Percentiles rank a stretch among this genome's conserved stretches.
Conservation (phyloP, 371 early-diverging fungal genomes). For the Rhizopus delemar region DNA sequence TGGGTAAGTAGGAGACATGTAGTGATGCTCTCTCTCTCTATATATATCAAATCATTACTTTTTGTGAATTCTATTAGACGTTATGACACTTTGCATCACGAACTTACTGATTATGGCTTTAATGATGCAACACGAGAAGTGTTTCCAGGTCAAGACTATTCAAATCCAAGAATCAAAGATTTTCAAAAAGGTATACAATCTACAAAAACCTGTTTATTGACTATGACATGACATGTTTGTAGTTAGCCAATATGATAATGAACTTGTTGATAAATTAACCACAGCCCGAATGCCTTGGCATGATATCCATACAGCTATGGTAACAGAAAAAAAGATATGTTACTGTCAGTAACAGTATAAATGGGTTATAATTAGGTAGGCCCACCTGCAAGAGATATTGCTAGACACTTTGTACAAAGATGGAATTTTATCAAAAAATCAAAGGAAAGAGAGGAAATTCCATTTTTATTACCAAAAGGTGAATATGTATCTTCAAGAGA, state of each 20-base stretch:
- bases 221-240: background rate
- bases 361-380: conserved; percentile 48
- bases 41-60: background rate
- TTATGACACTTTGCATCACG: conserved; percentile 80
- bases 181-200: conserved; percentile 66
- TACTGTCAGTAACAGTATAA: background rate
- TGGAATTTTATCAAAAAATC: conserved; percentile 90
- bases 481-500: conserved; percentile 71
- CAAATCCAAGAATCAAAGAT: conserved; percentile 88
- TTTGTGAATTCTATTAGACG: conserved; percentile 53
- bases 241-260: conserved; percentile 42
- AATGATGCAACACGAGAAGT: conserved; percentile 43
- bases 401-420: conserved; percentile 88
- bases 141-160: conserved; percentile 92
- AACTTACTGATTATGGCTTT: conserved; percentile 65
- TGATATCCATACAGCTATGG: conserved; percentile 78
- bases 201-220: background rate
- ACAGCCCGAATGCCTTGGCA: conserved; percentile 94
- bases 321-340: conserved; percentile 10
- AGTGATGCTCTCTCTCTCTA: background rate
- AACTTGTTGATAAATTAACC: conserved; percentile 34
- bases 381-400: conserved; percentile 78
- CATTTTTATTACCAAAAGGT: conserved; percentile 76
- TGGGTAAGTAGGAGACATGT: conserved; percentile 43
- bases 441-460: conserved; percentile 58